Conservation (phyloP, 1,139 yeast species). For the Diutina mesorugosa region DNA sequence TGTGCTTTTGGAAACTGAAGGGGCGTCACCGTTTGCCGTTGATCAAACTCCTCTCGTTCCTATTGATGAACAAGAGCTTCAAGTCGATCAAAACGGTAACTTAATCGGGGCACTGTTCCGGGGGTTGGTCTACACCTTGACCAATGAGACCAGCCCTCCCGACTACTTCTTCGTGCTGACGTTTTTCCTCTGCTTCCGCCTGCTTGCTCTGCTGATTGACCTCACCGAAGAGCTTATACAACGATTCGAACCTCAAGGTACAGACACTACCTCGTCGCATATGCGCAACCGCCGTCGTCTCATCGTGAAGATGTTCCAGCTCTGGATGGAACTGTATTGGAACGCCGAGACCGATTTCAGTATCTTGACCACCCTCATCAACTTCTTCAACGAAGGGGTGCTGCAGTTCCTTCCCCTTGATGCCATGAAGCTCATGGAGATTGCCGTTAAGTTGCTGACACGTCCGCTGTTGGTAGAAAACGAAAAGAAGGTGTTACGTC, state of each 20-base stretch:
- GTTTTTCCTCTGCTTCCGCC: conserved; percentile 70
- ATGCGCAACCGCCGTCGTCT: conserved; percentile 54
- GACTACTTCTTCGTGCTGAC: conserved; percentile 63
- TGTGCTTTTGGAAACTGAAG: conserved; percentile 23
- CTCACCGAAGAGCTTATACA: conserved; percentile 56
- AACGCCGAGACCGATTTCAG: conserved; percentile 45
- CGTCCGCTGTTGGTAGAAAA: neutral
- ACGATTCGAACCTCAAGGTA: conserved; percentile 45
- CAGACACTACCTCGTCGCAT: conserved; percentile 10
- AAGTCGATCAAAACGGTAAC: conserved; percentile 36
- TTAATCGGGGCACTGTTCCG: conserved; percentile 71
- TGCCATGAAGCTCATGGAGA: conserved; percentile 45
- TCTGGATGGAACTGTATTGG: conserved; percentile 91
- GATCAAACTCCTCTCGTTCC: conserved; percentile 6
- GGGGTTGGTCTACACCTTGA: conserved; percentile 57
- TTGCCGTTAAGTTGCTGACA: conserved; percentile 37
- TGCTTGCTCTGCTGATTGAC: conserved; percentile 59
- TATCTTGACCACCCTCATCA: conserved; percentile 54
- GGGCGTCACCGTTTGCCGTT: neutral
- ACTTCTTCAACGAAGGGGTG: conserved; percentile 67
- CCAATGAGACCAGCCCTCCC: conserved; percentile 60
- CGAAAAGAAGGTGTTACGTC: neutral
- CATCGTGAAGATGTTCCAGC: conserved; percentile 54
- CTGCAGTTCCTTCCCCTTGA: conserved; percentile 47
- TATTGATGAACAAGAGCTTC: conserved; percentile 27